Evolutionary conservation across 1,284 basidiomycete genomes (phyloP).

Genomic region (Sanguinoderma infundibulare): DNA sequence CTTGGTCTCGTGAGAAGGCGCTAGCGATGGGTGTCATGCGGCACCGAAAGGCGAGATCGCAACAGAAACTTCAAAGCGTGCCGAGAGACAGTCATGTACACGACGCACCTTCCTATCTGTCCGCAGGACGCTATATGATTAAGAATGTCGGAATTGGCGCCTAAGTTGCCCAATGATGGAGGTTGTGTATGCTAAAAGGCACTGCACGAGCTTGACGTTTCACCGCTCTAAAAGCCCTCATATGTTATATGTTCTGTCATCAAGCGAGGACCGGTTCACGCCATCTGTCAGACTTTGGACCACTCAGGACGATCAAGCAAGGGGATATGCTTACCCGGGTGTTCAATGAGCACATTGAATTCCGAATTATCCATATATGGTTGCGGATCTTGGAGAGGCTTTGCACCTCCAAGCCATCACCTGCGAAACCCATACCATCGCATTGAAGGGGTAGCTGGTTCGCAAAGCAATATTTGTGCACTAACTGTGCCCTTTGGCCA

Average conservation of each 20-base stretch:
- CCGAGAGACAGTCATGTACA: neutral
- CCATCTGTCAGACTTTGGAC: neutral
- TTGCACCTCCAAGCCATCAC: too few relatives aligned
- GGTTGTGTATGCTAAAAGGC: conserved; percentile 10
- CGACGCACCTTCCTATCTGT: neutral
- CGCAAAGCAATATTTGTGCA: neutral
- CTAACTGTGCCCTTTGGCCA: neutral
- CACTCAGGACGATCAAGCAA: neutral
- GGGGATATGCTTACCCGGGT: neutral
- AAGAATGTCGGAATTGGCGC: conserved; percentile 2
- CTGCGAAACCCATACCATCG: neutral
- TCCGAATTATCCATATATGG: neutral
- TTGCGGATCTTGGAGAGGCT: too few relatives aligned
- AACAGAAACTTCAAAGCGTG: neutral
- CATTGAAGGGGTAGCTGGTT: neutral
- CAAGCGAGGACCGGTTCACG: neutral
- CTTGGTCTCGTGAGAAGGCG: conserved; percentile 9
- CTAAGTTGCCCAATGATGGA: conserved; percentile 6
- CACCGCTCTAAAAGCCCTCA: neutral
- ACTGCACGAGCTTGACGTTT: neutral
- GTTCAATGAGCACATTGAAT: neutral
- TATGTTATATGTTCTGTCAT: neutral
- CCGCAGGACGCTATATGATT: neutral
- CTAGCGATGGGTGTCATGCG: neutral
- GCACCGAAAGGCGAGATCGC: conserved; percentile 1